These are phyloP conservation scores for Lecanicillium sp. DNA, from an alignment of 2,329 filamentous ascomycete genomes.

Conservation along the genomic window DNA sequence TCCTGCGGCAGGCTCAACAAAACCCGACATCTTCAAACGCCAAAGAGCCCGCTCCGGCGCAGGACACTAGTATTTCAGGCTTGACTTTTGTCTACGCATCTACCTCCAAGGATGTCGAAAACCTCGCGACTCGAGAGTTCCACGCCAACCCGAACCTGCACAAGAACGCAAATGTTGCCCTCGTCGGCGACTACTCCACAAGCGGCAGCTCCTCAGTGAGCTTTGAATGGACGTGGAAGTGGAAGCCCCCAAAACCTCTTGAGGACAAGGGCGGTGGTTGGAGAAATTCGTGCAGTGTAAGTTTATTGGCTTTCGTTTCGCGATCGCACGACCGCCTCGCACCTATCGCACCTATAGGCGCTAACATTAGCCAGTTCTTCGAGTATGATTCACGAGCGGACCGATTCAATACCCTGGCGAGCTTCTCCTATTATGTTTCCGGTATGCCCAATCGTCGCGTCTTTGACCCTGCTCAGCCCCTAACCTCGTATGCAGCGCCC, in stretches of 20 bases:
- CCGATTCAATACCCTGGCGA: constrained; percentile 77
- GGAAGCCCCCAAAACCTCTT: constrained; percentile 74
- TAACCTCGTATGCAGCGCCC: constrained; percentile 29
- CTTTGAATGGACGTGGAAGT: constrained; percentile 96
- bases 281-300: constrained; percentile 87
- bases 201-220: constrained; percentile 75
- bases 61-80: constrained; percentile 76
- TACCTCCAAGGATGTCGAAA: constrained; percentile 80
- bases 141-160: constrained; percentile 95
- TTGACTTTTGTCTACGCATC: constrained; percentile 90
- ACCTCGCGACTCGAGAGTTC: constrained; percentile 88
- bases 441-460: constrained; percentile 42
- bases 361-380: constrained; percentile 59
- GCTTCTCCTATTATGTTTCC: constrained; percentile 92
- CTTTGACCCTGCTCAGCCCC: not conserved
- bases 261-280: constrained; percentile 88
- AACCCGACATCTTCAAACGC: constrained; percentile 35
- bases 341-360: too few species aligned
- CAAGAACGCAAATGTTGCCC: constrained; percentile 90
- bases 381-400: constrained; percentile 95
- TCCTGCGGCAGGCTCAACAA: constrained; percentile 51
- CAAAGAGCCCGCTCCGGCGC: constrained; percentile 37
- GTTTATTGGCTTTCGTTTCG: constrained; percentile 18
- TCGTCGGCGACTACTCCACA: constrained; percentile 88
- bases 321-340: too few species aligned